These are phyloP conservation scores for Fusarium ramigenum DNA, from an alignment of 2,329 filamentous ascomycete species.

Conservation along the genomic window DNA sequence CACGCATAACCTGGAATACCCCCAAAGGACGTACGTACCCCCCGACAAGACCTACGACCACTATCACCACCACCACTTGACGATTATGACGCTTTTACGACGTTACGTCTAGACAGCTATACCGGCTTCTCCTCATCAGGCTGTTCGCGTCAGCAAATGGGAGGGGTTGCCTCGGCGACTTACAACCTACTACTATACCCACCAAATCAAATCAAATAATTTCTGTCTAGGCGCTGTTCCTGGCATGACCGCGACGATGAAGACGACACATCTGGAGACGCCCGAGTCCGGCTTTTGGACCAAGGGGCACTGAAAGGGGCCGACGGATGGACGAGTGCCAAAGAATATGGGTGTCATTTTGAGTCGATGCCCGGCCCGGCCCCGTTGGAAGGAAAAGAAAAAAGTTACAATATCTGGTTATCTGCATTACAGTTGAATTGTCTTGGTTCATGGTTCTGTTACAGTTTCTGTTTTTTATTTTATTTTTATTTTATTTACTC, in stretches of 20 bases:
- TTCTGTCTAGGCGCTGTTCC: slow-evolving; percentile 48
- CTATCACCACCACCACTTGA: slow-evolving; percentile 53
- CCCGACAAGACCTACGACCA: slow-evolving; percentile 49
- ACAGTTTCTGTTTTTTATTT: slow-evolving; percentile 9
- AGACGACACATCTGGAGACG: slow-evolving; percentile 32
- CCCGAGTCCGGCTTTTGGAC: slow-evolving; percentile 32
- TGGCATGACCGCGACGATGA: slow-evolving; percentile 49
- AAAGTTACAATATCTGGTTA: slow-evolving; percentile 40
- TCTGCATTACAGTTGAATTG: slow-evolving; percentile 35
- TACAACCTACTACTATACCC: slow-evolving; percentile 53
- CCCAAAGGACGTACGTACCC: slow-evolving; percentile 45
- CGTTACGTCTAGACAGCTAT: slow-evolving; percentile 58
- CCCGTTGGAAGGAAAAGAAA: slow-evolving; percentile 42
- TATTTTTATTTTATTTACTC: not conserved
- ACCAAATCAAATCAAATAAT: slow-evolving; percentile 47
- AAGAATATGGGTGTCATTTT: slow-evolving; percentile 13
- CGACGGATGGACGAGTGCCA: slow-evolving; percentile 14
- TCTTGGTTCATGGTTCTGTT: slow-evolving; percentile 23
- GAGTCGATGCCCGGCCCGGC: slow-evolving; percentile 15
- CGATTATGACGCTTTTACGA: slow-evolving; percentile 59
- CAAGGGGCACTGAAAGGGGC: slow-evolving; percentile 26
- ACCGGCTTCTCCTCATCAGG: slow-evolving; percentile 46
- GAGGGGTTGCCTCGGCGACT: slow-evolving; percentile 48
- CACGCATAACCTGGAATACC: slow-evolving; percentile 43
- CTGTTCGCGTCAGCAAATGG: slow-evolving; percentile 45